phyloP scores from a whole-genome alignment of 2,329 filamentous ascomycete genomes.

The Leptographium procerum region DNA sequence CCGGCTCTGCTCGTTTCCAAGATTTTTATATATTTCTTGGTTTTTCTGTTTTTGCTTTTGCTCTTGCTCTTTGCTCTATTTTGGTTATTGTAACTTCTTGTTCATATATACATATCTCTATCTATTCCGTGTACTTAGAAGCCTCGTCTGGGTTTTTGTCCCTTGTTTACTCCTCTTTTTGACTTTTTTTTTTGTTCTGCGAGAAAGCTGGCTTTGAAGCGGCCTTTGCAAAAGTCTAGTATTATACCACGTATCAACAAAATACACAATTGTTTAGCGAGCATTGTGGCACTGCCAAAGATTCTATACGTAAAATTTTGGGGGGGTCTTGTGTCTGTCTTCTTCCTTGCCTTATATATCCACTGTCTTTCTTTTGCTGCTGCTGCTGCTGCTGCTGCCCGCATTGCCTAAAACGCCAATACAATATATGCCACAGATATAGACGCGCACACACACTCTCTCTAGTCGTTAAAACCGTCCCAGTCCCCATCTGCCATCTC shows the following conservation, averaged over 20 bases:
- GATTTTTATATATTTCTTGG: not conserved
- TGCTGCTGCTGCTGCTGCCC: not conserved
- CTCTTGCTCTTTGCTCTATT: not conserved
- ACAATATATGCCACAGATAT: not conserved
- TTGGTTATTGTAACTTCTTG: not conserved
- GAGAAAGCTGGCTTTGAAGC: not conserved
- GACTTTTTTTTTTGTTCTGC: not conserved
- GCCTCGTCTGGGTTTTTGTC: too few species aligned
- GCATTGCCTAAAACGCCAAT: not conserved
- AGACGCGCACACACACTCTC: constrained; percentile 30
- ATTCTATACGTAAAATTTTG: too few species aligned
- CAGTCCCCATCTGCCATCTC: constrained; percentile 40
- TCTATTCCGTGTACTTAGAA: not conserved
- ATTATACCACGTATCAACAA: not conserved
- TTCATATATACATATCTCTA: not conserved
- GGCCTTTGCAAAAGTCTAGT: not conserved
- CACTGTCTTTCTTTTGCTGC: not conserved
- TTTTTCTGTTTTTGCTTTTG: not conserved
- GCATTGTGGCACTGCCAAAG: not conserved
- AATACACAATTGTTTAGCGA: not conserved
- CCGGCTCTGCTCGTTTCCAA: too few species aligned
- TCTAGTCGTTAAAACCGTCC: constrained; percentile 62
- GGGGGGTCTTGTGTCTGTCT: not conserved
- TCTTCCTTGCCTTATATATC: not conserved
- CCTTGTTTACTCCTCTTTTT: not conserved